Conservation (phyloP, 192 early-diverging fungal species). For the Podila clonocystis region DNA sequence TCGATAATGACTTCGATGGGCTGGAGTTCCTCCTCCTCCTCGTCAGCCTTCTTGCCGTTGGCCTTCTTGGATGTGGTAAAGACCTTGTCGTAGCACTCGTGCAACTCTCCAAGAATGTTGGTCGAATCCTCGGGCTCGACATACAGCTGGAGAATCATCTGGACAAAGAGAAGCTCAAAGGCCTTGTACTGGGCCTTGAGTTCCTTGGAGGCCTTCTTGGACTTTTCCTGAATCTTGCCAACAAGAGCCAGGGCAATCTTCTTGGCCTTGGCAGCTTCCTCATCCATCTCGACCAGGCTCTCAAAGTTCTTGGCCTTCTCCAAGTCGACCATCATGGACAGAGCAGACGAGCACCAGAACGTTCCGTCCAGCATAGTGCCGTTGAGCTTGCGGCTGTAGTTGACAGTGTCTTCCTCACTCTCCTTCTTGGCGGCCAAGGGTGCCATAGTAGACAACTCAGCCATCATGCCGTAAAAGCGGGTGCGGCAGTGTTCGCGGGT, state of each 20-base stretch:
- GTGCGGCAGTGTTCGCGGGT: conserved; percentile 69
- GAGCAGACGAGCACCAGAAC: conserved; percentile 68
- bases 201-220: conserved; percentile 44
- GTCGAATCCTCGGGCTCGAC: conserved; percentile 72
- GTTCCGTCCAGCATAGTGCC: conserved; percentile 68
- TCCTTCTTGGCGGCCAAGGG: conserved; percentile 53
- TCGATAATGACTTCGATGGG: conserved; percentile 96
- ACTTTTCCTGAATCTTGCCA: conserved; percentile 50
- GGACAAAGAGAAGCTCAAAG: conserved; percentile 79
- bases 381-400: conserved; percentile 54
- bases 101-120: conserved; percentile 74
- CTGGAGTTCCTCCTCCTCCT: conserved; percentile 70
- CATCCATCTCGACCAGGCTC: conserved; percentile 33
- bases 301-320: conserved; percentile 53
- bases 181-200: conserved; percentile 67
- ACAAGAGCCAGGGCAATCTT: conserved; percentile 52
- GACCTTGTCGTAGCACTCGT: conserved; percentile 77
- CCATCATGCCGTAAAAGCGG: conserved; percentile 73
- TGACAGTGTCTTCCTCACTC: conserved; percentile 29
- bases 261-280: conserved; percentile 53
- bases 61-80: conserved; percentile 57
- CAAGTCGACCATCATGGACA: conserved; percentile 58
- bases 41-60: conserved; percentile 58
- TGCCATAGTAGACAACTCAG: conserved; percentile 69
- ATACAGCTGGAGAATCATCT: conserved; percentile 72